Evolutionary conservation across 1,139 yeast genomes (phyloP).

Genomic region (Zygoascus meyerae): DNA sequence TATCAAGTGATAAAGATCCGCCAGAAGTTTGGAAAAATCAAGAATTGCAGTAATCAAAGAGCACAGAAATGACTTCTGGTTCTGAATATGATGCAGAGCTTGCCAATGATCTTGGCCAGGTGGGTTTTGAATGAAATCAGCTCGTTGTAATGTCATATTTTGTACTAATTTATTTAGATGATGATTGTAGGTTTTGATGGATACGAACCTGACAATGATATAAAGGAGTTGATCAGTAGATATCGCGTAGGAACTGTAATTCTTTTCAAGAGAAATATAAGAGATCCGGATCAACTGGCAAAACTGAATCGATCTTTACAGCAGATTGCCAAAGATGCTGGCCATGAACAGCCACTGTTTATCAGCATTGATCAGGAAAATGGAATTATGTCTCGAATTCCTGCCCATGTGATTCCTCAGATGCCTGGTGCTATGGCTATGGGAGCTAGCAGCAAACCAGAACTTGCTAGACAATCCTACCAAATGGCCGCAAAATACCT

Average conservation of each 20-base stretch:
- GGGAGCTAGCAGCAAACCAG: slow-evolving; percentile 47
- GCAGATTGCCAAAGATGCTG: slow-evolving; percentile 44
- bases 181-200: slow-evolving; percentile 57
- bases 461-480: slow-evolving; percentile 45
- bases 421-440: slow-evolving; percentile 59
- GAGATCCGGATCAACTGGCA: slow-evolving; percentile 44
- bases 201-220: slow-evolving; percentile 47
- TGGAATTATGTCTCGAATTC: slow-evolving; percentile 37
- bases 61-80: too few species aligned
- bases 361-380: slow-evolving; percentile 39
- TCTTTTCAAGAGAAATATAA: slow-evolving; percentile 38
- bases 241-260: slow-evolving; percentile 49
- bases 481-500: slow-evolving; percentile 49
- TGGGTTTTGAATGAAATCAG: not conserved
- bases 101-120: slow-evolving; percentile 10
- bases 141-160: not conserved
- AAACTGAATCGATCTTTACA: slow-evolving; percentile 47
- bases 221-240: slow-evolving; percentile 46
- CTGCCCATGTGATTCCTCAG: slow-evolving; percentile 30
- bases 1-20: too few species aligned
- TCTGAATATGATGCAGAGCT: slow-evolving; percentile 2
- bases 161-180: slow-evolving; percentile 28
- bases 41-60: too few species aligned
- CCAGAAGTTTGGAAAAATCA: too few species aligned
- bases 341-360: slow-evolving; percentile 45